Evolutionary conservation across 1,284 basidiomycete species (phyloP).

Genomic region (Ustilago shanxiensis): DNA sequence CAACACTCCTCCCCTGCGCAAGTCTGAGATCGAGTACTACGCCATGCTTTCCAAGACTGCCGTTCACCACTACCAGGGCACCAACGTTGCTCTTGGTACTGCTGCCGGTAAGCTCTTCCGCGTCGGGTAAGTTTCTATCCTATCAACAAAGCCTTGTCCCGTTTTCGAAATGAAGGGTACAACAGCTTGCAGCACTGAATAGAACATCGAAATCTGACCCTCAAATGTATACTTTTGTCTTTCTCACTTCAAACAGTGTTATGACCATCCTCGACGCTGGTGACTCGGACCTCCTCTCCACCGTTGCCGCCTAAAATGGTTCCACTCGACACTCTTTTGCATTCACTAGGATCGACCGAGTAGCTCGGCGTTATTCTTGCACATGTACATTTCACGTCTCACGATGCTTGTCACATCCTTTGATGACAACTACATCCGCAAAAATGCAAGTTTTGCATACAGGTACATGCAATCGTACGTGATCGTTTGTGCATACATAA

Average conservation of each 20-base stretch:
- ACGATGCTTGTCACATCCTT: constrained; percentile 10
- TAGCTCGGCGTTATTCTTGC: constrained; percentile 14
- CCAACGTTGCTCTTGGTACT: constrained; percentile 97
- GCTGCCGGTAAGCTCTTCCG: constrained; percentile 99
- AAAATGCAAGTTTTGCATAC: constrained; percentile 44
- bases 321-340: constrained; percentile 12
- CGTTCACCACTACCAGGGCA: constrained; percentile 93
- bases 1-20: constrained; percentile 98
- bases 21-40: constrained; percentile 99
- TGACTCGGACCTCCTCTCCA: constrained; percentile 87
- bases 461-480: background rate
- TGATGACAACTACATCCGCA: constrained; percentile 19
- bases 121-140: constrained; percentile 81
- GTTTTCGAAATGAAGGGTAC: too few species aligned
- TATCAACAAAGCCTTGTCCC: background rate
- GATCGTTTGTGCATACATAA: background rate
- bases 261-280: constrained; percentile 97
- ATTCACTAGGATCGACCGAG: constrained; percentile 19
- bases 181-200: too few species aligned
- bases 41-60: constrained; percentile 97
- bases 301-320: constrained; percentile 61
- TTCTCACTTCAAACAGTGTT: constrained; percentile 74
- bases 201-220: constrained; percentile 11
- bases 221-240: background rate
- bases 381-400: constrained; percentile 18